These are phyloP conservation scores for Picochlorum costavermella DNA, from an alignment of 139 green algal species.

Conservation along the genomic window DNA sequence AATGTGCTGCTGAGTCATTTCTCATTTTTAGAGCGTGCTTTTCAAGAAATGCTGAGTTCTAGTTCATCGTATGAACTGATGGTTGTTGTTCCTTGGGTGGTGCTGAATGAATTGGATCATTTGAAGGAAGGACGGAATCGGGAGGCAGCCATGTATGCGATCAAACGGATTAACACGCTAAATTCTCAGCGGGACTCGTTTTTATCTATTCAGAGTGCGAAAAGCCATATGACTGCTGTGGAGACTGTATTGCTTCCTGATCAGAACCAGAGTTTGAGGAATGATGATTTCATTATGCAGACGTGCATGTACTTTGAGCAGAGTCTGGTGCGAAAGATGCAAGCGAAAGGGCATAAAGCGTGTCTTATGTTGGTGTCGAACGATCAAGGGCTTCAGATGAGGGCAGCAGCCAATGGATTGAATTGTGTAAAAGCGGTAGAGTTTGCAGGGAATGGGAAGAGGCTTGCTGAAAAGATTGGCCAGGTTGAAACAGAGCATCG, in stretches of 20 bases:
- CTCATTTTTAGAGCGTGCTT: conserved; percentile 10
- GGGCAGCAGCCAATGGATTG: conserved; percentile 11
- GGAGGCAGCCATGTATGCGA: conserved; percentile 6
- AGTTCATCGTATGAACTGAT: conserved; percentile 19
- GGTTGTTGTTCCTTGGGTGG: conserved; percentile 36
- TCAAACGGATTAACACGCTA: conserved; percentile 16
- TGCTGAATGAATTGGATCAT: conserved; percentile 38
- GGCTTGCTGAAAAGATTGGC: conserved; percentile 3
- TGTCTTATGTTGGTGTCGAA: conserved; percentile 23
- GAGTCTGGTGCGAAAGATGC: background rate
- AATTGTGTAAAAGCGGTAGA: conserved; percentile 3
- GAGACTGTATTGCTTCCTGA: background rate
- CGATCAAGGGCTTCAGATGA: conserved; percentile 13
- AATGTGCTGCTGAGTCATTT: conserved; percentile 34
- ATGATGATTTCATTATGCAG: conserved; percentile 33
- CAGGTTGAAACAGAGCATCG: background rate
- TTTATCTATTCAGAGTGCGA: conserved; percentile 14
- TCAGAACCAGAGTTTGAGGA: conserved; percentile 5
- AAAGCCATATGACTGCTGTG: conserved; percentile 9
- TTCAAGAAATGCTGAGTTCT: conserved; percentile 3
- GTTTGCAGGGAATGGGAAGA: background rate
- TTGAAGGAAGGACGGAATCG: conserved; percentile 17
- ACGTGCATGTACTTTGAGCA: conserved; percentile 11
- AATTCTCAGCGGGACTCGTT: conserved; percentile 14
- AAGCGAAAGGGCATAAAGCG: background rate